Base-by-base conservation (phyloP, 768 basidiomycete species). In the Amanita pallidorosea region DNA sequence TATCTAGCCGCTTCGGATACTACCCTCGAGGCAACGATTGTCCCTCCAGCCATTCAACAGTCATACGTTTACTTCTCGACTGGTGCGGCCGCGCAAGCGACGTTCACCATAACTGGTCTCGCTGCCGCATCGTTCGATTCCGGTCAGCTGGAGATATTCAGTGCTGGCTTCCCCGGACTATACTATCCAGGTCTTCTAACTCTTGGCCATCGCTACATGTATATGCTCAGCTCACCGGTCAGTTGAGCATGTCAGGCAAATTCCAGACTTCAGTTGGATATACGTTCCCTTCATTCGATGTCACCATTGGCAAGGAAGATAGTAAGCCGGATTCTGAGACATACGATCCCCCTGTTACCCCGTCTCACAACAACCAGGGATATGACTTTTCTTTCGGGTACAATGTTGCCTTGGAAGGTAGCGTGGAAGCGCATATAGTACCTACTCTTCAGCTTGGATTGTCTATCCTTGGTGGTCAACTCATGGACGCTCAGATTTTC, bases 401-500 rank as follows among this genome's bases (percentile, higher is more conserved):
- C 20, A 57, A 58, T 46, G 59, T 67, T 56, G 60, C 62, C 36
- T 51, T 61, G 4, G 25, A 47, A 29, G 61, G 61, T 17, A 55
- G 58, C 43, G 18, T 63, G 2, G 56, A 52, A 17, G 45, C 59
- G 11, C 62, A 61, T 45, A 46, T 60, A 20, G 56, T 61, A 2
- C 62, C 62, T 4, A 45, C 55, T 20, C 29, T 62, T 15, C 62
- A 61, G 43, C 45, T 63, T 17, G 62, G 62, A n/a, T 38, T 62
- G 15, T 56, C 52, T 27, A 55, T 63, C 0, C 56, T 63, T 15
- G 54, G 54, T 13, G 62, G 62, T 4, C 45, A 45, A 23, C 33
- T 63, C 7, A 59, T 63, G 12, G 61, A 63, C 40, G 62, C 62
- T 11, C 53, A 61, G 47, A 60, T 53, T 22, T 57, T 59, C 42